Evolutionary conservation across 306 rosid species (phyloP).

Genomic region (Oxytropis ochrocephala): DNA sequence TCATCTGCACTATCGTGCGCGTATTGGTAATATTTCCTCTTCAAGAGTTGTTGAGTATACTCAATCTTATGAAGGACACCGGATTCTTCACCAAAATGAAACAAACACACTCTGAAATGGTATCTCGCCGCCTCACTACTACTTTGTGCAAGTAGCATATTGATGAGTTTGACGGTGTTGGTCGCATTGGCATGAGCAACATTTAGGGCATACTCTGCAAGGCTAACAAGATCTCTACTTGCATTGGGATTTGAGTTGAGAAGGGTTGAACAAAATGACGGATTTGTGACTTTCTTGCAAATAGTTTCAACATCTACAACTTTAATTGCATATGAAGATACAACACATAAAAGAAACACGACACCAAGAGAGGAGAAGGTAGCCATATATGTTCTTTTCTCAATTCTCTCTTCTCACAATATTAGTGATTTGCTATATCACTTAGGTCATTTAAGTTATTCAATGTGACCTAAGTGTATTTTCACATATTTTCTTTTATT

Average conservation of each 20-base stretch:
- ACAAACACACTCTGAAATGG: background rate
- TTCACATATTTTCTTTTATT: too few relatives aligned
- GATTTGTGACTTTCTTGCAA: too few relatives aligned
- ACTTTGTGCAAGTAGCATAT: background rate
- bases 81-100: background rate
- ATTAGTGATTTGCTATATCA: background rate
- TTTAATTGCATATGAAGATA: background rate
- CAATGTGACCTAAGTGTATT: too few relatives aligned
- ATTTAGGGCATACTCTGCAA: background rate
- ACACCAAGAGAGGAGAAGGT: background rate
- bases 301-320: background rate
- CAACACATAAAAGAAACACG: background rate
- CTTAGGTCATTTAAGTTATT: too few relatives aligned
- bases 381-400: background rate
- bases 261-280: background rate
- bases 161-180: background rate
- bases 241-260: background rate
- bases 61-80: background rate
- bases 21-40: background rate
- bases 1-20: background rate
- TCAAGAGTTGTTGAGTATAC: background rate
- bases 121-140: fast-evolving
- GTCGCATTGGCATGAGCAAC: background rate
- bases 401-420: background rate
- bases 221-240: background rate